Base-by-base conservation (phyloP, 1,139 yeast genomes). In the Kluyveromyces marxianus region DNA sequence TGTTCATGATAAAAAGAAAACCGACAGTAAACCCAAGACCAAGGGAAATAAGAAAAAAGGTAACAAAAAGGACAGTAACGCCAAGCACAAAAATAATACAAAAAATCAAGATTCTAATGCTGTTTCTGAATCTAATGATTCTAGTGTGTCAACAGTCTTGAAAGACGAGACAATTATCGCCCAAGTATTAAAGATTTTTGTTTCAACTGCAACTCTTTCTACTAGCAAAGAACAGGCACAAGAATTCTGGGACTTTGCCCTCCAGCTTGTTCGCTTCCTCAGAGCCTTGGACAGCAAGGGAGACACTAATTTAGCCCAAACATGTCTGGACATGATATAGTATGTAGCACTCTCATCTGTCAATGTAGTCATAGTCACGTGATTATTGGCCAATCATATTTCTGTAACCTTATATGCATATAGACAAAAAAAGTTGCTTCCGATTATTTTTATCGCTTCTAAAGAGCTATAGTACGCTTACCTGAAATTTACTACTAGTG, bases 221-320 rank as follows among this genome's bases (percentile, higher is more conserved):
- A 53, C 60, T 2, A 64, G 62, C 40, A 59, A 58, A 4, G 53
- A 52, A 14, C 62, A 67, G 42, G 69, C 71, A 14, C 68, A 67
- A 33, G 77, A 73, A 46, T 56, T 66, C 10, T 75, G 74, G 69
- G 77, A 72, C 33, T 70, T 75, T 50, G 69, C 75, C 30, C 72
- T 74, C 54, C 79, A 75, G 48, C 52, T 75, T 47, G 56, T 73
- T 29, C 59, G 79, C 45, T 71, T 74, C 48, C 64, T 74, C 49
- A 73, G 72, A 48, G 65, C 73, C 7, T 59, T 75, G 27, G 79
- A 74, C 47, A 57, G 50, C 28, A 59, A 59, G 42, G 60, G 59
- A 41, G 49, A 53, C 21, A 57, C 62, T 0, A 42, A 50, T 4
- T 32, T 63, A 36, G 58, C 57, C 2, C 51, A 55, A 21, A 50